phyloP scores from a whole-genome alignment of 2,329 filamentous ascomycete genomes.

The Botryosphaeria dothidea region DNA sequence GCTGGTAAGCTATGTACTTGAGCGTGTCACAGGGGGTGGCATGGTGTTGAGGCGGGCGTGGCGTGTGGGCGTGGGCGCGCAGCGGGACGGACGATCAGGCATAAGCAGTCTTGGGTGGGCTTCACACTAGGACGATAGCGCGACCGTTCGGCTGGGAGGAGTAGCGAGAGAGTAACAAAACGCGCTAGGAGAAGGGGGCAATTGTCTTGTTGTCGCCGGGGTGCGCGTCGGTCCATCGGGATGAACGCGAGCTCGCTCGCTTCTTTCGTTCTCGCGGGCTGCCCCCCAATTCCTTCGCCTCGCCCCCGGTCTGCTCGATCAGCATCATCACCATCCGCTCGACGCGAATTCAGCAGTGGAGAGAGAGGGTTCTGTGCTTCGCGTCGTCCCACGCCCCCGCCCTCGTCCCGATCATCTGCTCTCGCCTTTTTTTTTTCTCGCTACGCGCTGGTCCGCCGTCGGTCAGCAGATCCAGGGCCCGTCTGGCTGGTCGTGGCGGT shows the following conservation, averaged over 20 bases:
- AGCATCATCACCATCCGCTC: neutral
- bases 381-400: neutral
- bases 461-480: neutral
- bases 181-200: neutral
- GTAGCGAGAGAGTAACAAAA: neutral
- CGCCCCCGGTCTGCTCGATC: neutral
- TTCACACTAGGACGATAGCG: neutral
- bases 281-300: conserved; percentile 1
- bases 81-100: conserved; percentile 6
- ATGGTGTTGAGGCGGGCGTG: neutral
- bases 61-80: neutral
- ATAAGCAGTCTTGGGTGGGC: neutral
- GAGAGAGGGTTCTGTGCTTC: neutral
- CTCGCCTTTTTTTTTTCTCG: neutral
- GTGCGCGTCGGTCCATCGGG: too few relatives aligned
- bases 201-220: too few relatives aligned
- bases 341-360: neutral
- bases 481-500: neutral
- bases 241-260: too few relatives aligned
- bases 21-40: neutral
- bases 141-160: neutral
- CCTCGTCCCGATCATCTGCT: neutral
- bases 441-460: neutral
- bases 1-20: too few relatives aligned
- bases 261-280: too few relatives aligned